Percentiles rank a stretch among this genome's conserved stretches.
phyloP scores from a whole-genome alignment of 2,329 filamentous ascomycete genomes.

The Ophiostoma himal-ulmi region DNA sequence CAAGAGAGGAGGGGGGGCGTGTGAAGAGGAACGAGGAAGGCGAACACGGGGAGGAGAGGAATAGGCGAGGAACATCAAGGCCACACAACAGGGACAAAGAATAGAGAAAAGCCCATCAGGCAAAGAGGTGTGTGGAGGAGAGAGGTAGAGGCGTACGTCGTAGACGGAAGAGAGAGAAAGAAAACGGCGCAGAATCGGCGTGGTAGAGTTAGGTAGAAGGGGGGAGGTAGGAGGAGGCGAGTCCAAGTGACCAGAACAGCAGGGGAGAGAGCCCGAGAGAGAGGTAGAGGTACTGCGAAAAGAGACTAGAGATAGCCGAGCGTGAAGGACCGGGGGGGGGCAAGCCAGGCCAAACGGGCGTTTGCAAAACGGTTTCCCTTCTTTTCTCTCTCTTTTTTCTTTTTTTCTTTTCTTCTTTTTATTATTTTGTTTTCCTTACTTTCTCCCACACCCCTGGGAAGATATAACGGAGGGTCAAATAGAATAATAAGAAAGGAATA shows the following conservation, averaged over 20 bases:
- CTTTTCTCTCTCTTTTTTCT: neutral
- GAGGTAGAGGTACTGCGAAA: neutral
- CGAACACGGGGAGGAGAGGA: constrained; percentile 11
- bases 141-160: neutral
- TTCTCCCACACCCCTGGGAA: neutral
- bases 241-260: neutral
- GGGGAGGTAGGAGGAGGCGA: neutral
- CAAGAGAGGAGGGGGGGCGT: constrained; percentile 7
- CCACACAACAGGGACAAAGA: constrained; percentile 17
- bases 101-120: constrained; percentile 17
- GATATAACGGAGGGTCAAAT: neutral
- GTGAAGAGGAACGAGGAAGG: constrained; percentile 12
- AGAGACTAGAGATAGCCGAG: neutral
- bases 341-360: neutral
- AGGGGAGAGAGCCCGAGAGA: neutral
- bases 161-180: neutral
- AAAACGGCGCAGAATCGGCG: constrained; percentile 11
- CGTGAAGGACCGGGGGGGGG: neutral
- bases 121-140: constrained; percentile 13
- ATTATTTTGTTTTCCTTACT: neutral
- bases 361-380: neutral
- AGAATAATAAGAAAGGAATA: neutral
- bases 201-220: neutral
- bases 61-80: constrained; percentile 16
- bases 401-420: neutral